Base-by-base conservation (phyloP, 345 rosid genomes). In the Eucalyptus globulus region DNA sequence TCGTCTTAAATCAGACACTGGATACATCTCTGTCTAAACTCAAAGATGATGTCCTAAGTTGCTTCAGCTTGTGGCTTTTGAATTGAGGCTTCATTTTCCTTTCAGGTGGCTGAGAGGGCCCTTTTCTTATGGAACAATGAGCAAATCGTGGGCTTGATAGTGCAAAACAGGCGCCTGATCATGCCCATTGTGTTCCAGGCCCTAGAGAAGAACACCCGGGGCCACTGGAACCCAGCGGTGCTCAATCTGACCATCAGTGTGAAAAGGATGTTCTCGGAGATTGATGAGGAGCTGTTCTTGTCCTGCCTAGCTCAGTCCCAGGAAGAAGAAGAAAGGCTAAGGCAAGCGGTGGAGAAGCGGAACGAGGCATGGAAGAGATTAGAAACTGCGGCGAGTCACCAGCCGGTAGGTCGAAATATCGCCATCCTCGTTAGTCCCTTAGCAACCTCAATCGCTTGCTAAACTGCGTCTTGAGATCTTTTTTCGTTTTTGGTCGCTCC, bases 81-180 rank as follows among this genome's bases (percentile, higher is more conserved):
- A 34, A 85, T 72, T 24, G 27, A 50, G n/a, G 56, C 37, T 80
- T 83, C 60, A 62, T 37, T 51, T 67, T 26, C 89, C 86, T 90
- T 89, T 92, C 95, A 97, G 99, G 98, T 97, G 86, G 97, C 99
- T 37, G 99, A 97, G 93, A 95, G 98, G 89, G 95, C 99, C 81
- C 93, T 97, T 26, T 95, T 95, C 93, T 91, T 96, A 69, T 97
- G 99, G 99, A 97, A 96, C 96, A 97, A 96, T 7, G 99, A 97
- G 92, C 99, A 96, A 91, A 95, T 96, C 15, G 93, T 95, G 58
- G 93, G 95, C 92, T 91, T 97, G 92, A 92, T 96, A 72, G 94
- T 93, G 43, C 97, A 94, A 37, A 95, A 95, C 90, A 92, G 97
- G 92, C 95, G 92, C 88, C 94, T 91, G 88, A 91, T 97, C 76